Base-by-base conservation (phyloP, 2,329 filamentous ascomycete species). In the Eutypa lata region DNA sequence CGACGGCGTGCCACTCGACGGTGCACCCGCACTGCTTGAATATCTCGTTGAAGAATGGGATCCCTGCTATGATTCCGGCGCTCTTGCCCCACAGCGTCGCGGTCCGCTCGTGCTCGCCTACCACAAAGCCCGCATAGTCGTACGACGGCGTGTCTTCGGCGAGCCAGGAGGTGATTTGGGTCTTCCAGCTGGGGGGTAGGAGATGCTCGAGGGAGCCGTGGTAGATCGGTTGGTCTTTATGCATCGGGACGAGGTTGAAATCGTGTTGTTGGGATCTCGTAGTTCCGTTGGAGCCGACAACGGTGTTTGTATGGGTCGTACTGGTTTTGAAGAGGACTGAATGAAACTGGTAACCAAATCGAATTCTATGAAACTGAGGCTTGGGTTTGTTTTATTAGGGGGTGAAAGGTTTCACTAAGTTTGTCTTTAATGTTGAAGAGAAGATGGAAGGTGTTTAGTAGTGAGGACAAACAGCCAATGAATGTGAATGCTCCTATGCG, bases 61-160 rank as follows among this genome's bases (percentile, higher is more conserved):
- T 84, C 52, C 94, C 94, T 40, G 94, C 94, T 46, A 99, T 78
- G 47, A 97, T 80, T 57, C 94, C 94, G 3, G 76, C 68, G n/a
- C 82, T 85, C 69, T 89, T 90, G 55, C 80, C 84, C 73, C 82
- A 87, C 38, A 90, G 79, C 4, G 83, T 88, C 19, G 87, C 87
- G 14, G 79, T 82, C 53, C 83, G 82, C 8, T 75, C 71, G 26
- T 73, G 75, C 38, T 89, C 83, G 58, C 94, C 94, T 22, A 99
- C 94, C 7, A 99, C 94, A 71, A 96, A 99, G 55, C 94, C 94
- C 65, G 90, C 94, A 70, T 96, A 97, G 78, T 99, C 94, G 73
- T 96, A 93, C 50, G 90, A 94, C 4, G 94, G 94, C 3, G 91
- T 95, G 75, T 99, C 94, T 74, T 99, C 94, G 65, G 91, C 89